phyloP scores from a whole-genome alignment of 2,329 filamentous ascomycete species.

The Fusarium dlaminii region DNA sequence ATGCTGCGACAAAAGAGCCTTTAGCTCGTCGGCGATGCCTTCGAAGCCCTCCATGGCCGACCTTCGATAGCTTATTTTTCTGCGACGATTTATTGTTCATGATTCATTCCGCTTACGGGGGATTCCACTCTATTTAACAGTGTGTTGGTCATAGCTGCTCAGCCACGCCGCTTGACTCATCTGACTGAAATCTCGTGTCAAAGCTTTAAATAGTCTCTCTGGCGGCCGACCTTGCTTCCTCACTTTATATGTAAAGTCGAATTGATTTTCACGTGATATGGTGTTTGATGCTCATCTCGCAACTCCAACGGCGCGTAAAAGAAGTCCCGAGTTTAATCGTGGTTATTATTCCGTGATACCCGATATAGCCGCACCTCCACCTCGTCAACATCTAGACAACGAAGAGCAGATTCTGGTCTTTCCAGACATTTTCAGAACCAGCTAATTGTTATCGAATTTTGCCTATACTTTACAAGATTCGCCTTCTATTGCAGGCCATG shows the following conservation, averaged over 20 bases:
- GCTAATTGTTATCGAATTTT: too few relatives aligned
- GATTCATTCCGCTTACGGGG: not conserved
- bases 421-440: too few relatives aligned
- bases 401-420: too few relatives aligned
- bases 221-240: too few relatives aligned
- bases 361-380: slow-evolving; percentile 5
- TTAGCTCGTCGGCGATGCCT: rapidly evolving
- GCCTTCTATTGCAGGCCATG: not conserved
- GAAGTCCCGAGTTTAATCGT: not conserved
- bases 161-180: slow-evolving; percentile 11
- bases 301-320: not conserved
- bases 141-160: not conserved
- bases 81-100: not conserved
- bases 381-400: not conserved
- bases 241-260: too few relatives aligned
- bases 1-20: not conserved
- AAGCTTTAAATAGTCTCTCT: not conserved
- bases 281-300: too few relatives aligned
- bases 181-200: not conserved
- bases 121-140: not conserved
- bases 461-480: too few relatives aligned
- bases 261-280: too few relatives aligned
- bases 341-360: not conserved
- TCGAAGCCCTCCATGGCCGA: not conserved
- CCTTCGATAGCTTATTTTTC: rapidly evolving